Conservation (phyloP, 208 protist genomes). For the Leishmania lainsoni region DNA sequence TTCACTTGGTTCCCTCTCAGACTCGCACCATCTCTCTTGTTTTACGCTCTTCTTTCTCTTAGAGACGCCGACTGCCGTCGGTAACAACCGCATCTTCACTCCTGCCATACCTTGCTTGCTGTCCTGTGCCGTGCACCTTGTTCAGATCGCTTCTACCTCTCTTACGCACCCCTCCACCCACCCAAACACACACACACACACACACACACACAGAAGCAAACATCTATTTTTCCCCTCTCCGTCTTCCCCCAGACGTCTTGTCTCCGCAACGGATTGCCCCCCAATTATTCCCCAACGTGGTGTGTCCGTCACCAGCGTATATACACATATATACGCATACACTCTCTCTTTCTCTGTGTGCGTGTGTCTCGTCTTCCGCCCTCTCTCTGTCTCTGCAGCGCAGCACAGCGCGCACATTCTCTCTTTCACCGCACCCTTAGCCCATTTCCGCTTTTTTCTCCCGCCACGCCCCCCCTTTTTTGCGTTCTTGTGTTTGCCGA, state of each 20-base stretch:
- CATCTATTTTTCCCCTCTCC: neutral
- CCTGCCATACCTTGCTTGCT: neutral
- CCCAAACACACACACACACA: neutral
- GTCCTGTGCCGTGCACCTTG: neutral
- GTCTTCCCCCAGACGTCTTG: neutral
- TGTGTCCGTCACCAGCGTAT: neutral
- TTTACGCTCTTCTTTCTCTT: constrained; percentile 4
- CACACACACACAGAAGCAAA: neutral
- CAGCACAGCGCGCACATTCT: neutral
- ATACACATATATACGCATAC: no score
- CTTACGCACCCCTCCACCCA: neutral
- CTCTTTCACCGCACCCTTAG: constrained; percentile 10
- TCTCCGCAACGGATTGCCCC: neutral
- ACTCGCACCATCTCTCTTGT: constrained; percentile 2
- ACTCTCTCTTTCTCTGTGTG: neutral
- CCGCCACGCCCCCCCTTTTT: neutral
- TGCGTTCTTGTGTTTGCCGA: neutral
- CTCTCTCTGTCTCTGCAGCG: neutral
- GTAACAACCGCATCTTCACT: neutral
- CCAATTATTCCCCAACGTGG: neutral
- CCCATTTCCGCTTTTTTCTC: constrained; percentile 1
- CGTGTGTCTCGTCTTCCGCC: neutral
- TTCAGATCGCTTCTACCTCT: neutral
- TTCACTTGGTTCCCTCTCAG: neutral
- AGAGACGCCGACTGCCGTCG: neutral